Evolutionary conservation across 345 rosid species (phyloP), one percentile per base, ranked within the genome.

Genomic region (Gossypium australe): DNA sequence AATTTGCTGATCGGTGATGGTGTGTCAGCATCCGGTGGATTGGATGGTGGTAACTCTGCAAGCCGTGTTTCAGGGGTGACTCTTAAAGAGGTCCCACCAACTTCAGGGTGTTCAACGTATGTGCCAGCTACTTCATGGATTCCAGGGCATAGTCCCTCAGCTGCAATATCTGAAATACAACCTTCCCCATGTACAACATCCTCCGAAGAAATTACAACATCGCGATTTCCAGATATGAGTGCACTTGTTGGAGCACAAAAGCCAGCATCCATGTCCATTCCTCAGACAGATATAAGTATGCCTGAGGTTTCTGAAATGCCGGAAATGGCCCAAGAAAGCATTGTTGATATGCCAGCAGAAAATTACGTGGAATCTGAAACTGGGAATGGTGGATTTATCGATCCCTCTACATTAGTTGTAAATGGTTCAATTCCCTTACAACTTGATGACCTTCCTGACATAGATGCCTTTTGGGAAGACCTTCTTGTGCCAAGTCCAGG

Each of bases 1-100:
- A 85, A 74, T 77, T 87, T 86, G 81, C 72, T 88, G 75, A 69
- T 88, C 22, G 87, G 80, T 72, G 84, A 86, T 67, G 85, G 78
- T 67, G 72, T 82, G 57, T 53, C 88, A 24, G 65, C 86, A 41
- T 76, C 94, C 22, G 80, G 73, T 18, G 86, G 83, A 69, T 73
- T 80, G 48, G 92, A 89, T 59, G 70, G 77, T 79, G 87, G 85
- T 76, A 82, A 75, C 81, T 76, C 90, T 79, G 75, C 88, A 18
- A 80, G 78, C 80, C 72, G 57, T 47, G 49, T 76, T 38, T 85
- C 97, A 11, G 92, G 92, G 68, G 90, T 88, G 77, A 89, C 94
- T 60, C 94, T 92, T 78, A 93, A 89, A 74, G 98, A 91, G 83
- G 91, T 93, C 61, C 82, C 89, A 45, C 89, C 88, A 76, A 81